Evolutionary conservation across 2,329 filamentous ascomycete genomes (phyloP).

Genomic region (Lecanoromycetidae sp.): DNA sequence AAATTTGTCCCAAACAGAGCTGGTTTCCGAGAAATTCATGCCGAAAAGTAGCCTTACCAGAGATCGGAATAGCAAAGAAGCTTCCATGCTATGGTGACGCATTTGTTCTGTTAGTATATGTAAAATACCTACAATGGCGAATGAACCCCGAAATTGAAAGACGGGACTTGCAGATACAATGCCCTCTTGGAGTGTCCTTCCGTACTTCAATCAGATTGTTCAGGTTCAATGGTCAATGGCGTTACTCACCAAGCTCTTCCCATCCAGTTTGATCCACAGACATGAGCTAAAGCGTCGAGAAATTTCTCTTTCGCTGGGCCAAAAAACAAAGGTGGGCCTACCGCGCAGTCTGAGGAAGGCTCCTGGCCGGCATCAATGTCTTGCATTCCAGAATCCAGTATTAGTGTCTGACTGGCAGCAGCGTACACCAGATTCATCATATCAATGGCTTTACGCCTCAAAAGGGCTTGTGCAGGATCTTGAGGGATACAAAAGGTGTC

Average conservation of each 20-base stretch:
- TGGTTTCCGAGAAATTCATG: not conserved
- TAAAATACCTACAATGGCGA: not conserved
- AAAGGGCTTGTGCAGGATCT: not conserved
- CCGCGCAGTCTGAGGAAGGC: not conserved
- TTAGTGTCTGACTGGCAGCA: not conserved
- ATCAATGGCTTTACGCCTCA: not conserved
- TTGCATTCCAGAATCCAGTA: not conserved
- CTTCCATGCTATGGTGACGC: not conserved
- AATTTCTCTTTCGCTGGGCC: not conserved
- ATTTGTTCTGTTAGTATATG: no score
- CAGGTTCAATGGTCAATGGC: no score
- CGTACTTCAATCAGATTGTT: no score
- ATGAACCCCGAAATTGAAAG: not conserved
- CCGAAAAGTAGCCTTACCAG: not conserved
- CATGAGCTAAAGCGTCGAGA: not conserved
- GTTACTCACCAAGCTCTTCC: not conserved
- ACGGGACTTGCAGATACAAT: not conserved
- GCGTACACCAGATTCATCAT: not conserved
- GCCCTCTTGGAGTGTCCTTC: not conserved
- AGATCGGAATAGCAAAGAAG: not conserved
- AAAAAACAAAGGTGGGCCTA: not conserved
- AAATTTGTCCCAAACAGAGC: not conserved
- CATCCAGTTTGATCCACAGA: not conserved
- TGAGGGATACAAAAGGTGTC: conserved; percentile 3
- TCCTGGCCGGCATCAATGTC: not conserved